Evolutionary conservation across 2,329 filamentous ascomycete species (phyloP).

Genomic region (Diplodia sapinea): DNA sequence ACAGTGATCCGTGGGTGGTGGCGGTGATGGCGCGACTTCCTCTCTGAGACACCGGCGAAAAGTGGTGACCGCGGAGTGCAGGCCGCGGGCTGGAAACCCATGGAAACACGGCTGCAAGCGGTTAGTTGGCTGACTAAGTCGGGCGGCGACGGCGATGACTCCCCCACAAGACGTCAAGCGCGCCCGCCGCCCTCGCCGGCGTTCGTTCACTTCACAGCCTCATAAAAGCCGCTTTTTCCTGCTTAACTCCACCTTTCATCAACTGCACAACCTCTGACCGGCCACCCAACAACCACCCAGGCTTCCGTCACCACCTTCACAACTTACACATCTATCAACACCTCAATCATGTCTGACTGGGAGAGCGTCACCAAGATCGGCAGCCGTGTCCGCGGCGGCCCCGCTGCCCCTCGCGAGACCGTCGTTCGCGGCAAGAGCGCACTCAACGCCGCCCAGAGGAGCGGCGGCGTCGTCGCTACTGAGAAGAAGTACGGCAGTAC

Average conservation of each 20-base stretch:
- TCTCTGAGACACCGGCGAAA: slow-evolving; percentile 15
- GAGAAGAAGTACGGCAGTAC: slow-evolving; percentile 89
- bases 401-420: slow-evolving; percentile 74
- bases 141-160: slow-evolving; percentile 28
- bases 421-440: slow-evolving; percentile 84
- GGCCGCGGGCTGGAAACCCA: slow-evolving; percentile 24
- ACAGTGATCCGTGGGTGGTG: neutral
- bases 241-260: slow-evolving; percentile 12
- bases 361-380: slow-evolving; percentile 91
- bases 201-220: slow-evolving; percentile 12
- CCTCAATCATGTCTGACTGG: slow-evolving; percentile 75
- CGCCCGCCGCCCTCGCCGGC: slow-evolving; percentile 22
- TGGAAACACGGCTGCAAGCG: slow-evolving; percentile 11
- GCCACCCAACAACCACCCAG: neutral
- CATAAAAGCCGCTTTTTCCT: slow-evolving; percentile 29
- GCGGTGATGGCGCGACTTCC: neutral
- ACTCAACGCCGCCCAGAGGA: slow-evolving; percentile 87
- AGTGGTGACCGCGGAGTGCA: slow-evolving; percentile 14
- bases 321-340: slow-evolving; percentile 32
- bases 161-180: slow-evolving; percentile 29
- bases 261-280: neutral
- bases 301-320: neutral
- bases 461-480: slow-evolving; percentile 75
- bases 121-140: slow-evolving; percentile 23
- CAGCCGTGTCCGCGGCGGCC: slow-evolving; percentile 75